Evolutionary conservation across 2,329 filamentous ascomycete species (phyloP).

Genomic region (Aspergillus glaucus): DNA sequence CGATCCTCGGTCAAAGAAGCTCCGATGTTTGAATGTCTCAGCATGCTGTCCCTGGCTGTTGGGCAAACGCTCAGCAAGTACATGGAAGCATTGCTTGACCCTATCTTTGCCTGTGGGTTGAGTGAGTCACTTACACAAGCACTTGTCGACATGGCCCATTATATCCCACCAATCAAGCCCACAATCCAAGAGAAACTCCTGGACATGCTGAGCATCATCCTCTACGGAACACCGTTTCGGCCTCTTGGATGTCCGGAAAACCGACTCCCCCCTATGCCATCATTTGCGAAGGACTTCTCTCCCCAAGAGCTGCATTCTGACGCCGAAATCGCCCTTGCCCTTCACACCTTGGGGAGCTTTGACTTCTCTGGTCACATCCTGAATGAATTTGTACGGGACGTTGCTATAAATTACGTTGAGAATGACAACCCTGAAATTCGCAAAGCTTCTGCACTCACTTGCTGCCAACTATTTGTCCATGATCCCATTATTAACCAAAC

Average conservation of each 20-base stretch:
- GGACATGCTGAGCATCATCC: constrained; percentile 88
- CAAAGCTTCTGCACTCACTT: constrained; percentile 90
- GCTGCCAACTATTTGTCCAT: constrained; percentile 93
- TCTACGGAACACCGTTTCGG: constrained; percentile 87
- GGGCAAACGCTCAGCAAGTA: constrained; percentile 97
- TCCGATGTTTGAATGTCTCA: constrained; percentile 95
- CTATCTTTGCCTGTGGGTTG: constrained; percentile 93
- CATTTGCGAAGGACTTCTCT: constrained; percentile 83
- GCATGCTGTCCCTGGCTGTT: constrained; percentile 88
- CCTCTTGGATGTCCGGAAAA: constrained; percentile 87
- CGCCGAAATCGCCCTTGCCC: constrained; percentile 81
- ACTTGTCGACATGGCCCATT: constrained; percentile 96
- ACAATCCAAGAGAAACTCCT: constrained; percentile 90
- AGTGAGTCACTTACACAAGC: constrained; percentile 92
- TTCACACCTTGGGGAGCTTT: constrained; percentile 93
- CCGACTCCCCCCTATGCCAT: constrained; percentile 70
- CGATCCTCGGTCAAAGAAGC: constrained; percentile 54
- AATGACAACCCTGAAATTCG: constrained; percentile 90
- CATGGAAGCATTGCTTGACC: constrained; percentile 89
- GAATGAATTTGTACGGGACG: constrained; percentile 97
- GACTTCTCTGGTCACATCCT: constrained; percentile 86
- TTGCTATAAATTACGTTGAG: constrained; percentile 96
- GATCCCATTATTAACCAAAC: constrained; percentile 98
- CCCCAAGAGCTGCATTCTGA: constrained; percentile 75
- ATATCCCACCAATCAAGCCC: constrained; percentile 88